phyloP scores from a whole-genome alignment of 345 rosid species.

The Eucalyptus pumila region DNA sequence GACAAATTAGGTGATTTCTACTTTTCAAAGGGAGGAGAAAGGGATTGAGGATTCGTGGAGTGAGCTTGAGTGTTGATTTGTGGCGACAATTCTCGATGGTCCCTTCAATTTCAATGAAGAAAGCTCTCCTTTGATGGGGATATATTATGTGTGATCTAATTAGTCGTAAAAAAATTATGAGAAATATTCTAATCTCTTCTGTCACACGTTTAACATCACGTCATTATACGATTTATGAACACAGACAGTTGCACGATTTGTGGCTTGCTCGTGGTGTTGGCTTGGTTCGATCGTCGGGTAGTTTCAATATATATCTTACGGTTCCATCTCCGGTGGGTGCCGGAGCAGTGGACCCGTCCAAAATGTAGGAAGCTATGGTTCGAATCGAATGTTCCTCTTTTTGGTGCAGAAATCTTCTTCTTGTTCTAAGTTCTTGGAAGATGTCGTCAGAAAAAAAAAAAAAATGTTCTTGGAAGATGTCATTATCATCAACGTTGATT shows the following conservation, averaged over 20 bases:
- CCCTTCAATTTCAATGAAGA: background rate
- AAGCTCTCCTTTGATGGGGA: background rate
- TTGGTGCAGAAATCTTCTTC: background rate
- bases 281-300: background rate
- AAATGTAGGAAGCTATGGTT: background rate
- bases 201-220: background rate
- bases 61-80: background rate
- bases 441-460: too few species aligned
- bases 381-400: background rate
- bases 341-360: background rate
- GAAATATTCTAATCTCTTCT: background rate
- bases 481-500: background rate
- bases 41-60: background rate
- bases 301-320: background rate
- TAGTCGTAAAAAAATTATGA: background rate
- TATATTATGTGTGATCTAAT: background rate
- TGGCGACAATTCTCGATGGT: background rate
- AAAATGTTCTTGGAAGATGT: background rate
- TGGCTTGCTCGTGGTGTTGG: background rate
- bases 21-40: background rate
- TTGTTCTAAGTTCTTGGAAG: background rate
- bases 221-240: background rate
- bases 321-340: background rate
- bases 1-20: background rate
- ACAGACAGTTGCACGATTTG: background rate